phyloP scores from a whole-genome alignment of 78 protist genomes.

The Polysphondylium violaceum region DNA sequence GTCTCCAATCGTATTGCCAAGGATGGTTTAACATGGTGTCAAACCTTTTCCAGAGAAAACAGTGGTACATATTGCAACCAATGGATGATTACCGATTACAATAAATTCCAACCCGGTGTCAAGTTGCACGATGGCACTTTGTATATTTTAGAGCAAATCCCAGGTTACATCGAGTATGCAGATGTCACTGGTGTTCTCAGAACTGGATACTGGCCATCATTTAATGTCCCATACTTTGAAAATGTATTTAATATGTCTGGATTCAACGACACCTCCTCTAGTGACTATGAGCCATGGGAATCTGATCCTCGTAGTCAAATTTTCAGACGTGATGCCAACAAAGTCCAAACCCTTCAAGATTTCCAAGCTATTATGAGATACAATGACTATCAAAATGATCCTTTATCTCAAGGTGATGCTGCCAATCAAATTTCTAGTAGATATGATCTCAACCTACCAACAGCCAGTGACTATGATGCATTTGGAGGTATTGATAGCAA shows the following conservation, averaged over 20 bases:
- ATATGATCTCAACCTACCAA: conserved; percentile 79
- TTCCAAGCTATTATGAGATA: conserved; percentile 87
- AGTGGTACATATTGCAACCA: conserved; percentile 91
- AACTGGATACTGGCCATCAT: conserved; percentile 87
- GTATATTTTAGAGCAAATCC: conserved; percentile 91
- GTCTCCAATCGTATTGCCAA: conserved; percentile 77
- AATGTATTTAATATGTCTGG: conserved; percentile 82
- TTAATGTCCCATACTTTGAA: conserved; percentile 90
- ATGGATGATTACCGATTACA: conserved; percentile 87
- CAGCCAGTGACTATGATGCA: conserved; percentile 25
- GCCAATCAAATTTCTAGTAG: conserved; percentile 80
- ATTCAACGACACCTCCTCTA: conserved; percentile 12
- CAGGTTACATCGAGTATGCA: conserved; percentile 76
- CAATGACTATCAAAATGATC: conserved; percentile 88
- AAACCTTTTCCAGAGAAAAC: conserved; percentile 36
- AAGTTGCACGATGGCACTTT: conserved; percentile 74
- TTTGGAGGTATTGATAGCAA: conserved; percentile 77
- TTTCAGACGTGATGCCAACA: conserved; percentile 65
- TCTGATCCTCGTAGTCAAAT: conserved; percentile 77
- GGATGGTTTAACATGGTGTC: conserved; percentile 43
- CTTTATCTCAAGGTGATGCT: conserved; percentile 83
- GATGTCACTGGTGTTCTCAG: conserved; percentile 77
- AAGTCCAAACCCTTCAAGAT: conserved; percentile 48
- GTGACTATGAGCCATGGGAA: conserved; percentile 59
- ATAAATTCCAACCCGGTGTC: conserved; percentile 79